Evolutionary conservation across 2,329 filamentous ascomycete species (phyloP).

Genomic region (Aspergillus cejpii): DNA sequence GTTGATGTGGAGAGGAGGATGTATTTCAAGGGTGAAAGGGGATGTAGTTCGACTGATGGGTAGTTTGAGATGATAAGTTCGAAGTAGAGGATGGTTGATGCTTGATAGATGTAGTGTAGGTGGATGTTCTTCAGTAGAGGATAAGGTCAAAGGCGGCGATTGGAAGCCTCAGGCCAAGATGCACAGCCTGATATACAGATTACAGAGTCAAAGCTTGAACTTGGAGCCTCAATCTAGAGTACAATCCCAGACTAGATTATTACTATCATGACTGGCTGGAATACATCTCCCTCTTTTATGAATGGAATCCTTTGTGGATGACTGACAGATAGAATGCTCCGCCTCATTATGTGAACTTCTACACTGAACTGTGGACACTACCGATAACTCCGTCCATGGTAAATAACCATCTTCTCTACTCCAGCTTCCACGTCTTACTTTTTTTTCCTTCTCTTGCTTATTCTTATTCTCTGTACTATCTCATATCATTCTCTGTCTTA

Average conservation of each 20-base stretch:
- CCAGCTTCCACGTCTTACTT: slow-evolving; percentile 3
- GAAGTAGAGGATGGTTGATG: no score
- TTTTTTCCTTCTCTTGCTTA: slow-evolving; percentile 1
- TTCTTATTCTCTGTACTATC: neutral
- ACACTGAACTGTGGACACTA: no score
- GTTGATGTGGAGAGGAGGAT: slow-evolving; percentile 2
- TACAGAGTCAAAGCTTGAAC: no score
- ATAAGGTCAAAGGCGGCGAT: no score
- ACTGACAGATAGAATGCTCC: neutral
- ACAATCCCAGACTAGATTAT: no score
- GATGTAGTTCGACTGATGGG: neutral
- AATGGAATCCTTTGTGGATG: neutral
- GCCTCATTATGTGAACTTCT: neutral
- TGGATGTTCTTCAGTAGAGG: no score
- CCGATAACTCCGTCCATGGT: neutral
- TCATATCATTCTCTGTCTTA: neutral
- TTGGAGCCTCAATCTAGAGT: no score
- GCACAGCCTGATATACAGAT: no score
- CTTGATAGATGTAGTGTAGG: no score
- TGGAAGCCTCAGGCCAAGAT: no score
- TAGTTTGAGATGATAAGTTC: no score
- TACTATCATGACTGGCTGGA: neutral
- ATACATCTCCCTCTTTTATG: neutral
- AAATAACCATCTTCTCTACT: slow-evolving; percentile 3
- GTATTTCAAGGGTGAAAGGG: neutral